Percentiles rank a stretch among this genome's conserved stretches.
Evolutionary conservation across 106 monocot species (phyloP).

Genomic region (Apostasia shenzhenica): DNA sequence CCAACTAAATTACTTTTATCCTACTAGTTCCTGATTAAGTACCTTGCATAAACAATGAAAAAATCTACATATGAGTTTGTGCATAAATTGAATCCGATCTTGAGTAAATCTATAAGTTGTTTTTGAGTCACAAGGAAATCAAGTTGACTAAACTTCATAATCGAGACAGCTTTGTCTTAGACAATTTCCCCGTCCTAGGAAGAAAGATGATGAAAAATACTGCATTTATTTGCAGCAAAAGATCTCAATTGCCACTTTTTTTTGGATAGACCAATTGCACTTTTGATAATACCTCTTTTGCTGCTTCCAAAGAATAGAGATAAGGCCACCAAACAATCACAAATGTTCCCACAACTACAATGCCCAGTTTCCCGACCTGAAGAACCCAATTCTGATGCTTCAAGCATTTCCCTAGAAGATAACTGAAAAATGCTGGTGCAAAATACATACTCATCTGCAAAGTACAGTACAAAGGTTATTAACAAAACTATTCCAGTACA

Average conservation of each 20-base stretch:
- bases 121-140: too few species aligned
- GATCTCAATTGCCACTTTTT: too few species aligned
- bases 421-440: slow-evolving; percentile 89
- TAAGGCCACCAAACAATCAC: slow-evolving; percentile 88
- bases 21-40: too few species aligned
- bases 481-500: neutral
- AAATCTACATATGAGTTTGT: too few species aligned
- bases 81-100: too few species aligned
- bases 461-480: slow-evolving; percentile 5
- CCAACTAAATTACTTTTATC: too few species aligned
- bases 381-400: slow-evolving; percentile 48
- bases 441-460: slow-evolving; percentile 89
- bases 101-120: too few species aligned
- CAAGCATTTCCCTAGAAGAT: slow-evolving; percentile 85
- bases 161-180: too few species aligned
- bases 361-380: slow-evolving; percentile 65
- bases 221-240: too few species aligned
- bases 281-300: slow-evolving; percentile 41
- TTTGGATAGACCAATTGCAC: neutral
- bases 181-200: too few species aligned
- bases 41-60: too few species aligned
- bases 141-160: too few species aligned
- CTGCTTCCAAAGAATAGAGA: slow-evolving; percentile 64
- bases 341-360: slow-evolving; percentile 77
- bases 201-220: neutral